Percentiles rank a stretch among this genome's conserved stretches.
Evolutionary conservation across 1,139 yeast species (phyloP).

Genomic region (Geotrichum fermentans): DNA sequence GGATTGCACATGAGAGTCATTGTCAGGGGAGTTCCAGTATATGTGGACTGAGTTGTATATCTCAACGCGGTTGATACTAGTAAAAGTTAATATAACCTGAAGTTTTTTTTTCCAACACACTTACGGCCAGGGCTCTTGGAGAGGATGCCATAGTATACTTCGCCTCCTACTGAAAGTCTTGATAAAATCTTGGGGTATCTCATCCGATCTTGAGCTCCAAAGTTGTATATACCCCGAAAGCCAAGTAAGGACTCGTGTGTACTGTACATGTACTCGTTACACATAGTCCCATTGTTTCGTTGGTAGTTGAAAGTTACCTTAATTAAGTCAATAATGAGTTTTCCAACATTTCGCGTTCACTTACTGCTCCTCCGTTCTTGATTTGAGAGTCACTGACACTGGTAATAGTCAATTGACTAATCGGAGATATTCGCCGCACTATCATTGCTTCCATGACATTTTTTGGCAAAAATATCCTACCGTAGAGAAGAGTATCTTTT

Average conservation of each 20-base stretch:
- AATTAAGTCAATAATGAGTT: slow-evolving; percentile 17
- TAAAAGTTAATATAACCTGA: neutral
- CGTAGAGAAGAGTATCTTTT: slow-evolving; percentile 52
- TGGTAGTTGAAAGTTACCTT: slow-evolving; percentile 65
- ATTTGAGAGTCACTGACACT: slow-evolving; percentile 70
- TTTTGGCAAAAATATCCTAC: slow-evolving; percentile 85
- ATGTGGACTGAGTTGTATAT: slow-evolving; percentile 80
- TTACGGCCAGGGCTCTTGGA: slow-evolving; percentile 55
- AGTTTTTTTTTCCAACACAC: neutral
- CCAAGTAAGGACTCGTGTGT: slow-evolving; percentile 88
- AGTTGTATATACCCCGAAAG: slow-evolving; percentile 68
- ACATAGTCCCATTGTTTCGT: slow-evolving; percentile 56
- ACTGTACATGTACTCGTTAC: slow-evolving; percentile 78
- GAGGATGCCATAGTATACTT: slow-evolving; percentile 81
- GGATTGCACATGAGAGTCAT: slow-evolving; percentile 88
- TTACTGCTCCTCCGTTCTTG: slow-evolving; percentile 46
- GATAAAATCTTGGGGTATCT: slow-evolving; percentile 37
- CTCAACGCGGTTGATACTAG: slow-evolving; percentile 69
- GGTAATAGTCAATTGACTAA: slow-evolving; percentile 63
- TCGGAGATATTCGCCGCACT: slow-evolving; percentile 56
- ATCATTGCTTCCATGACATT: slow-evolving; percentile 85
- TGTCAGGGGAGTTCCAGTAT: slow-evolving; percentile 83
- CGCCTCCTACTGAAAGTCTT: slow-evolving; percentile 72
- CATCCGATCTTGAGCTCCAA: slow-evolving; percentile 40
- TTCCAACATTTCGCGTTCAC: slow-evolving; percentile 17